Conservation (phyloP, 495 filamentous ascomycete genomes). For the Lichenothelia convexa region DNA sequence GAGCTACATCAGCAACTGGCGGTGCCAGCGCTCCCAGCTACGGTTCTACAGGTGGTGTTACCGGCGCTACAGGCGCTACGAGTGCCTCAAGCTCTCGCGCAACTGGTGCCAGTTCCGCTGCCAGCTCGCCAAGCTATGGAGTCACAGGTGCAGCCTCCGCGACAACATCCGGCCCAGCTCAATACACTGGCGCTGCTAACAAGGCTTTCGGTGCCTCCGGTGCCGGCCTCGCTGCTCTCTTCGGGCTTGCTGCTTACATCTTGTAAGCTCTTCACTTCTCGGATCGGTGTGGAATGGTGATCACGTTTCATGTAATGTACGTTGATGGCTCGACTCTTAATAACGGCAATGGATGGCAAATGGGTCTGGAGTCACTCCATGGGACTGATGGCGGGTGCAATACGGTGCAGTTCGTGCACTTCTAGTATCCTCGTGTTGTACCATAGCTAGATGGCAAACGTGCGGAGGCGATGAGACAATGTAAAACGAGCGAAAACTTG, state of each 20-base stretch:
- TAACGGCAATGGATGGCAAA: no score
- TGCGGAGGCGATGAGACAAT: no score
- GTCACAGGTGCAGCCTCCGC: conserved; percentile 12
- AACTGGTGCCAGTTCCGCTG: conserved; percentile 19
- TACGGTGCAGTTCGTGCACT: no score
- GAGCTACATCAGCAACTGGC: no score
- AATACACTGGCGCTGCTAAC: conserved; percentile 19
- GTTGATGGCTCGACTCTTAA: no score
- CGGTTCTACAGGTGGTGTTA: conserved; percentile 1
- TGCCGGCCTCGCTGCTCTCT: conserved; percentile 31
- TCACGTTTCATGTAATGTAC: no score
- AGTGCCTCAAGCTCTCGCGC: conserved; percentile 6
- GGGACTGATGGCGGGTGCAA: no score
- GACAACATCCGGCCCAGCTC: conserved; percentile 24
- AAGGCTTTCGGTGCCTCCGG: conserved; percentile 50
- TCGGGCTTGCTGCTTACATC: conserved; percentile 34
- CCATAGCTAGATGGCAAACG: no score
- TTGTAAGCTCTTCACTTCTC: background rate
- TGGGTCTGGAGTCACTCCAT: no score
- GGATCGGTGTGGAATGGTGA: no score
- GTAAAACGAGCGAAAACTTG: no score
- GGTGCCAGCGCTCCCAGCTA: background rate
- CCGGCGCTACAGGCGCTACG: conserved; percentile 1
- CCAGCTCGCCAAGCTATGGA: conserved; percentile 15
- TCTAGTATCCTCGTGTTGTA: no score